These are phyloP conservation scores for Gaertneriomyces semiglobifer DNA, from an alignment of 192 early-diverging fungal genomes.

Conservation along the genomic window DNA sequence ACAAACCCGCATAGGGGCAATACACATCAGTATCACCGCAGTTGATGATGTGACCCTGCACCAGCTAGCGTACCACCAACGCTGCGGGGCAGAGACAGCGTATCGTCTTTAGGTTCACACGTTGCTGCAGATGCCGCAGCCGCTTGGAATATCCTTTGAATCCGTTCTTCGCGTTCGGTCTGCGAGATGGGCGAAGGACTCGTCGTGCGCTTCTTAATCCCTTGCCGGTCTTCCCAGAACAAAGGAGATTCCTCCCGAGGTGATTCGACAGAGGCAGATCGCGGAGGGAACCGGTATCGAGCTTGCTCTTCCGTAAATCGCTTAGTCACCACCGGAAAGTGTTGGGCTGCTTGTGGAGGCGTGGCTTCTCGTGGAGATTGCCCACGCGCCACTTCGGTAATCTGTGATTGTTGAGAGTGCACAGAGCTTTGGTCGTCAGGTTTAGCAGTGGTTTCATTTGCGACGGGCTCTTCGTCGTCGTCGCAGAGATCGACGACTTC, in stretches of 20 bases:
- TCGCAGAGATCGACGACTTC: constrained; percentile 17
- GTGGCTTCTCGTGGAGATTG: not conserved
- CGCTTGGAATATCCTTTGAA: constrained; percentile 16
- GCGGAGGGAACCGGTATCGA: not conserved
- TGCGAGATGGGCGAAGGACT: not conserved
- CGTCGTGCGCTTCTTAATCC: not conserved
- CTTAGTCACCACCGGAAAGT: not conserved
- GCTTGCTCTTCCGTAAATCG: not conserved
- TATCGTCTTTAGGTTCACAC: not conserved
- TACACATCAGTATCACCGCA: too few species aligned
- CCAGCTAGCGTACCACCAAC: too few species aligned
- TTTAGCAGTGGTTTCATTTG: not conserved
- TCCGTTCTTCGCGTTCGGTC: constrained; percentile 12
- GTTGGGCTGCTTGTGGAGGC: not conserved
- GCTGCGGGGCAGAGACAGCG: too few species aligned
- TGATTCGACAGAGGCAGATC: not conserved
- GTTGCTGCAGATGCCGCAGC: constrained; percentile 6
- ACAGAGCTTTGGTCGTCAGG: not conserved
- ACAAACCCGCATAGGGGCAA: too few species aligned
- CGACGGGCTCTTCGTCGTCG: not conserved
- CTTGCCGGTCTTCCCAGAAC: constrained; percentile 1
- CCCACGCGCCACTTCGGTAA: not conserved
- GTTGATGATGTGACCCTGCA: too few species aligned
- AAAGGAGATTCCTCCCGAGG: not conserved
- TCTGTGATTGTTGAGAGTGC: not conserved